Evolutionary conservation across 208 protist genomes (phyloP), one percentile per base, ranked within the genome.

Genomic region (Leptomonas seymouri): DNA sequence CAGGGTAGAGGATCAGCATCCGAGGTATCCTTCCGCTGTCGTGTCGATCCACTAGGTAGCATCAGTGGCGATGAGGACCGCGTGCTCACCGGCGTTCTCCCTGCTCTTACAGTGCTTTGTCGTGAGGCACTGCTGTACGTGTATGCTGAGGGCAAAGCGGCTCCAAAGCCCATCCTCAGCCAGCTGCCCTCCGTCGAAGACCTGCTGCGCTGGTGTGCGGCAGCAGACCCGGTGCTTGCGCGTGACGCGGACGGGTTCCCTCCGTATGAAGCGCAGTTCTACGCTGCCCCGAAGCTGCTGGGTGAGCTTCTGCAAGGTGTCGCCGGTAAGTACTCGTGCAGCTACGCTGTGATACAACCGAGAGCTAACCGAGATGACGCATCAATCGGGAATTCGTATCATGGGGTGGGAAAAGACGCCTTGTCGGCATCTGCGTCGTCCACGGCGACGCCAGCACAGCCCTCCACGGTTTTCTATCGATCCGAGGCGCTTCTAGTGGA

Each of bases 221-320:
- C 49, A 8, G 59, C 60, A 2, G 60, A 55, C 4, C 69, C 76
- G 15, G 31, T 84, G 7, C 48, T 89, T 30, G 62, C 49, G 34
- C 75, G 78, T n/a, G 15, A 8, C 11, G 36, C 16, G 0, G 79
- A 78, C 45, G 73, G 67, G 27, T 89, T 85, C 64, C 81, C 84
- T 2, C 74, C 72, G 2, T 93, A 74, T 53, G 54, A 76, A 2
- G 58, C 84, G 16, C 70, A 74, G 14, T 86, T 89, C 44, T 93
- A 93, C 67, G 65, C 76, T 1, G 77, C 84, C 1, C 71, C 78
- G 11, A 78, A 87, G 34, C 66, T 93, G 20, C 73, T 93, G 3
- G 84, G 84, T 1, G 80, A 86, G 63, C 69, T 90, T 16, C 69
- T 93, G 36, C 87, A 90, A 36, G 87, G 84, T 18, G 50, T 82